Conservation (phyloP, 2,329 filamentous ascomycete genomes). For the Seiridium cupressi region DNA sequence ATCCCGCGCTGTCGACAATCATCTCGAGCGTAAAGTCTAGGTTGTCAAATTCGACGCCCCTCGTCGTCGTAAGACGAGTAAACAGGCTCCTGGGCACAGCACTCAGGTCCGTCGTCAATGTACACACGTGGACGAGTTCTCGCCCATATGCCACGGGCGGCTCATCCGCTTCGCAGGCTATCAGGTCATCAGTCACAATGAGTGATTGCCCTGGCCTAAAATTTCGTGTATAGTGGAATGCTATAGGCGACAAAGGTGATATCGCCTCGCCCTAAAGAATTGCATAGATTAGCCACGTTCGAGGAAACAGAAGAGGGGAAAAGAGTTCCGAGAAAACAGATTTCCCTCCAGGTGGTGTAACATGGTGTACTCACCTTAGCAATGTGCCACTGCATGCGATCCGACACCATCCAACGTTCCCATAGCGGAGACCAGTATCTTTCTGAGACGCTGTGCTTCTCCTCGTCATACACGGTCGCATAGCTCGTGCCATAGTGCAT, state of each 20-base stretch:
- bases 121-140: conserved; percentile 71
- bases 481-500: conserved; percentile 81
- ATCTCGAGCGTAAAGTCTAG: conserved; percentile 81
- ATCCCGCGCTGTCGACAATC: conserved; percentile 74
- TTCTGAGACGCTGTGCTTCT: conserved; percentile 69
- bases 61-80: conserved; percentile 72
- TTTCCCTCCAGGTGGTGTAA: neutral
- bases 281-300: neutral
- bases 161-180: conserved; percentile 69
- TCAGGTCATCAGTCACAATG: conserved; percentile 76
- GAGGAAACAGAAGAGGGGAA: neutral
- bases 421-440: conserved; percentile 78
- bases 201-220: conserved; percentile 77
- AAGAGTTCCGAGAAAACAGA: neutral
- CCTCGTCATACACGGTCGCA: conserved; percentile 76
- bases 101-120: conserved; percentile 75
- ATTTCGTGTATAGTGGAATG: conserved; percentile 83
- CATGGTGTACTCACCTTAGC: conserved; percentile 57
- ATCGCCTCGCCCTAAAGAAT: conserved; percentile 64
- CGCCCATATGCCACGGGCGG: conserved; percentile 60
- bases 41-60: conserved; percentile 79
- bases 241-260: conserved; percentile 70
- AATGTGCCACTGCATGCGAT: conserved; percentile 85
- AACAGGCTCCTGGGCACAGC: conserved; percentile 73
- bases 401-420: conserved; percentile 81